Percentiles rank a stretch among this genome's conserved stretches.
Conservation (phyloP, 2,329 filamentous ascomycete species). For the Pseudocercospora crystallina region DNA sequence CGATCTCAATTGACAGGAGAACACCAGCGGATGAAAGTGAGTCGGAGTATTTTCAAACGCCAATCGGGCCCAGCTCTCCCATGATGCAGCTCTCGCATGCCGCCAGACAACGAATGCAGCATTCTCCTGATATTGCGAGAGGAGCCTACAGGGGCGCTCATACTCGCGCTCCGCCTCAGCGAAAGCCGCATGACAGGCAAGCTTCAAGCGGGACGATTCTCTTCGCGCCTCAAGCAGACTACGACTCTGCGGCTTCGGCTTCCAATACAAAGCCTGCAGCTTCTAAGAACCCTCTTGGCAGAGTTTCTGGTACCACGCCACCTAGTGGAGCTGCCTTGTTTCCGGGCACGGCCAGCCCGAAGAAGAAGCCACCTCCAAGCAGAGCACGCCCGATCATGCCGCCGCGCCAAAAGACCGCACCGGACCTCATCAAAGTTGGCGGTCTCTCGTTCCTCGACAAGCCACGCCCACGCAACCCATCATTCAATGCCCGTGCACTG, state of each 20-base stretch:
- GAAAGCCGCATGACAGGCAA: constrained; percentile 64
- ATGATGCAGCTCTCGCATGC: constrained; percentile 28
- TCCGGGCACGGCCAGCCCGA: constrained; percentile 32
- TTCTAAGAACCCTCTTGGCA: constrained; percentile 28
- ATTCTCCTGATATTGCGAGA: constrained; percentile 25
- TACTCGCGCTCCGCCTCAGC: constrained; percentile 27
- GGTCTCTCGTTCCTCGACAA: constrained; percentile 31
- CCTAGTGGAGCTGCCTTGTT: constrained; percentile 24
- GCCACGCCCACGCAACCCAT: constrained; percentile 52
- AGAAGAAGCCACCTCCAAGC: constrained; percentile 36
- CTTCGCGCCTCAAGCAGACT: constrained; percentile 63
- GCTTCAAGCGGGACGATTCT: constrained; percentile 80
- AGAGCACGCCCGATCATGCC: constrained; percentile 60
- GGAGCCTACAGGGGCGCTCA: constrained; percentile 23
- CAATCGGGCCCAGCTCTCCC: constrained; percentile 30
- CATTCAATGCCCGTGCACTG: constrained; percentile 61
- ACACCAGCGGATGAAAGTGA: constrained; percentile 32
- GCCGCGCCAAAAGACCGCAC: constrained; percentile 37
- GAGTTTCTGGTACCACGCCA: constrained; percentile 37
- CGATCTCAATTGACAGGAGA: constrained; percentile 32
- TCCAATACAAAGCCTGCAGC: constrained; percentile 30
- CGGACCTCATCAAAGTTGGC: constrained; percentile 6
- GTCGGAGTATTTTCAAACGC: constrained; percentile 46
- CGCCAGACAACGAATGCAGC: constrained; percentile 25
- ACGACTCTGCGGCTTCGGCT: constrained; percentile 35